Base-by-base conservation (phyloP, 1,139 yeast species). In the Yamadazyma buinensis region DNA sequence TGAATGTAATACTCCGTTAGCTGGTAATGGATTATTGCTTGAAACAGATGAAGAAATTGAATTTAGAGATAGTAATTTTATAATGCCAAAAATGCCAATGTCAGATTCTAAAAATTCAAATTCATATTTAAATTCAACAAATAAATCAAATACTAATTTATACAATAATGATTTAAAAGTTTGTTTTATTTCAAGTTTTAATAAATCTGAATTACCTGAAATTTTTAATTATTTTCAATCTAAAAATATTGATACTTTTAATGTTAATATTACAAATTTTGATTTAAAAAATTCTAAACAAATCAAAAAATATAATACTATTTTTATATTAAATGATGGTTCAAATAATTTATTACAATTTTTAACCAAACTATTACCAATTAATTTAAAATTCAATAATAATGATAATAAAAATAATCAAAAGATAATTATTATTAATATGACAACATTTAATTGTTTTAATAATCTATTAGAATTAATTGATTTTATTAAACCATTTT, bases 1-100 rank as follows among this genome's bases (percentile, higher is more conserved):
- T 13, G 5, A n/a, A 11, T 19, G 17, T 12, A 23, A 28, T 18
- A 12, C 10, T 7, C 20, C 30, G 12, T 29, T 26, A 2, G 9
- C 29, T 3, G 22, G 21, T 13, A 24, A 33, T 32, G 15, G 61
- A 4, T 61, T 65, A 67, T 65, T 65, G 11, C 64, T 66, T 45
- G 72, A 67, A 35, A 64, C 69, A 0, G 73, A 66, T 37, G 71
- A 64, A 39, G 73, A 66, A 39, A 67, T 58, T 30, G 59, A 48
- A 36, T 67, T 57, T 32, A 57, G 46, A 10, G 58, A 51, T 30
- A 47, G 46, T 25, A 49, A 64, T 1, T 66, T 67, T 43, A 60
- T 67, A 13, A 67, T 67, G 73, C 73, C 73, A 4, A 43, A 13
- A 49, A 52, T 44, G 25, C 29, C 40, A 5, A 30, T 43, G 41